Evolutionary conservation across 768 basidiomycete species (phyloP), one percentile per base, ranked within the genome.

Genomic region (Podaxis pistillaris): DNA sequence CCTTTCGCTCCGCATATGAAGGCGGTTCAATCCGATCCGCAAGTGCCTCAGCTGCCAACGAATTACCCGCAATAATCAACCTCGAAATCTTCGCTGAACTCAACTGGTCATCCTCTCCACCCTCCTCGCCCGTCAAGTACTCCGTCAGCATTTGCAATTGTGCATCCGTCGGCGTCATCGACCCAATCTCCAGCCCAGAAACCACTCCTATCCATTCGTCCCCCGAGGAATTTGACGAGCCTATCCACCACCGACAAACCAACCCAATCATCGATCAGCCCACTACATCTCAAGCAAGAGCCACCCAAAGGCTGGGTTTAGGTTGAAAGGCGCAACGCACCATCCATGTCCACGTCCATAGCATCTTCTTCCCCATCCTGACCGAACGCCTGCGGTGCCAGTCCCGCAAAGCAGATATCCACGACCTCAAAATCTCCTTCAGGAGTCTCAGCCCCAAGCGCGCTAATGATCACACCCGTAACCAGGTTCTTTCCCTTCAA

Each of bases 381-480:
- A 37, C 70, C 59, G 8, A 72, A 69, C 11, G 73, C 66, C 66
- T 91, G 87, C 2, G 88, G 86, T 9, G 96, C 89, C 76, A 96
- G 79, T 0, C 88, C 96, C 2, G 95, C 83, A 69, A 83, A 91
- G 74, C 94, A 96, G 8, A 91, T 73, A 74, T 98, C 96, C 22
- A 92, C 83, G 6, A 96, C 95, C 72, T 98, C 93, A 68, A 98
- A 99, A 64, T 97, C 94, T 5, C 97, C 97, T 36, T 80, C 80
- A 2, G 85, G 79, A 0, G 93, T 97, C 74, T 98, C 97, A 71
- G 91, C 88, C 8, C 97, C 97, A 19, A 99, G 82, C 0, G 86
- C 94, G 24, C 90, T 94, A 60, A 94, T 81, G 68, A 98, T 93
- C 26, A 98, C 86, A 1, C 97, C 96, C 8, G 96, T 98, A 4